These are phyloP conservation scores for Plenodomus biglobosus DNA, from an alignment of 2,329 filamentous ascomycete genomes.

Conservation along the genomic window DNA sequence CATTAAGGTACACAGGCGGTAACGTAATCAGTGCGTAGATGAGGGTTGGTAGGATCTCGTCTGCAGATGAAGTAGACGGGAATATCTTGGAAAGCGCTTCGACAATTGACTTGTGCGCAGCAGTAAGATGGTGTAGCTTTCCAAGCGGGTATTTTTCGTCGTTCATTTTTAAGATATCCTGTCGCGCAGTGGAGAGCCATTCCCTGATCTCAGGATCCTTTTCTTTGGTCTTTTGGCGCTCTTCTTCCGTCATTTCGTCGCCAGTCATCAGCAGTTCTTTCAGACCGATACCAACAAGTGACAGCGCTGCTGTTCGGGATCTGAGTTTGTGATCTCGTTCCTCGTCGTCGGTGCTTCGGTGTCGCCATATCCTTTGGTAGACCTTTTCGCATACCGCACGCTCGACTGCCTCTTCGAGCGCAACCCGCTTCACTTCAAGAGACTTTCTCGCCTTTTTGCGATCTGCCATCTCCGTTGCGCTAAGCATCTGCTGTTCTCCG, in stretches of 20 bases:
- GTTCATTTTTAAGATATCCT: constrained; percentile 77
- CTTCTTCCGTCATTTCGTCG: constrained; percentile 57
- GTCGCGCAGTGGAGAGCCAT: constrained; percentile 68
- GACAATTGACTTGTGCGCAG: constrained; percentile 90
- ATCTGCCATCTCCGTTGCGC: constrained; percentile 77
- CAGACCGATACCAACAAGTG: constrained; percentile 87
- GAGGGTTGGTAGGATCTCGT: constrained; percentile 94
- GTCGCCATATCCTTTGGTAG: constrained; percentile 86
- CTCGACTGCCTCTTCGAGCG: constrained; percentile 90
- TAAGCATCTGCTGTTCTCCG: constrained; percentile 82
- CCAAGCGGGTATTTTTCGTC: constrained; percentile 84
- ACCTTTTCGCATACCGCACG: constrained; percentile 77
- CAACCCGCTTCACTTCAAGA: constrained; percentile 73
- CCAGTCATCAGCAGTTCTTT: constrained; percentile 69
- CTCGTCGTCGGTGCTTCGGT: constrained; percentile 89
- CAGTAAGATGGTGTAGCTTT: constrained; percentile 85
- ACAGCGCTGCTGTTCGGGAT: constrained; percentile 87
- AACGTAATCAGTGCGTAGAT: constrained; percentile 95
- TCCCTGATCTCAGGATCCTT: constrained; percentile 67
- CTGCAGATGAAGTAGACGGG: constrained; percentile 80
- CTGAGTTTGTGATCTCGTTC: constrained; percentile 91
- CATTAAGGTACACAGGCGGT: constrained; percentile 79
- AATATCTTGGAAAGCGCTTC: constrained; percentile 72
- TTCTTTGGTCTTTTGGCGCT: constrained; percentile 57
- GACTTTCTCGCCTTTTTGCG: constrained; percentile 75